Base-by-base conservation (phyloP, 352 stramenopile genomes). In the Phytopythium mirpurense region DNA sequence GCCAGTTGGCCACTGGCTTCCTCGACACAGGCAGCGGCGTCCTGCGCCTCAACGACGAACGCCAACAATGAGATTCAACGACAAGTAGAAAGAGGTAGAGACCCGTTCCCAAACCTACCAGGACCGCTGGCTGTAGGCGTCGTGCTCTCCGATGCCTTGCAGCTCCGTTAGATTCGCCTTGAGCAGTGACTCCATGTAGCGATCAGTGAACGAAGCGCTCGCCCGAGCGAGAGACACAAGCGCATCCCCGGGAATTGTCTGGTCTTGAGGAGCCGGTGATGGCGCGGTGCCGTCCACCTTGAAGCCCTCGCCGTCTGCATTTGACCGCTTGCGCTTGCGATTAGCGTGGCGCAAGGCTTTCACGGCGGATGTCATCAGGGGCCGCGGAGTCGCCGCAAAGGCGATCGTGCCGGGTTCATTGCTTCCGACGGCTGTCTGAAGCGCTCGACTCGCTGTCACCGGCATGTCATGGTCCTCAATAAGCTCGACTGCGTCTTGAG, bases 1-100 rank as follows among this genome's bases (percentile, higher is more conserved):
- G 67, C 77, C 77, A 88, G 52, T 88, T 88, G n/a, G 77, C 77
- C 35, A 83, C 67, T 10, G 77, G 77, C 31, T 77, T 83, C 56
- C 70, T 75, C 42, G 71, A 76, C 18, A 61, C 57, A 16, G 77
- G 72, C n/a, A 88, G 62, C 7, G 72, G 72, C 43, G 70, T 78
- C 77, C 75, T 86, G 54, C 3, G 8, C 40, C 11, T 8, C 12
- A 43, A 10, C 11, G n/a, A 23, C 37, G 6, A 19, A 24, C n/a
- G n/a, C n/a, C n/a, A n/a, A n/a, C n/a, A n/a, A 36, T 36, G 6
- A 36, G 32, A 15, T 10, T 36, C 32, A 36, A 36, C 32, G 11
- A 10, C 11, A 15, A 10, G 5, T 16, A 15, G 32, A 11, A 15
- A 36, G 6, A 5, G 11, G 6, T 10, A 4, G 32, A 11, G 7